Percentiles rank a stretch among this genome's conserved stretches.
phyloP scores from a whole-genome alignment of 2,329 filamentous ascomycete genomes.

The Hypoxylon sp. region DNA sequence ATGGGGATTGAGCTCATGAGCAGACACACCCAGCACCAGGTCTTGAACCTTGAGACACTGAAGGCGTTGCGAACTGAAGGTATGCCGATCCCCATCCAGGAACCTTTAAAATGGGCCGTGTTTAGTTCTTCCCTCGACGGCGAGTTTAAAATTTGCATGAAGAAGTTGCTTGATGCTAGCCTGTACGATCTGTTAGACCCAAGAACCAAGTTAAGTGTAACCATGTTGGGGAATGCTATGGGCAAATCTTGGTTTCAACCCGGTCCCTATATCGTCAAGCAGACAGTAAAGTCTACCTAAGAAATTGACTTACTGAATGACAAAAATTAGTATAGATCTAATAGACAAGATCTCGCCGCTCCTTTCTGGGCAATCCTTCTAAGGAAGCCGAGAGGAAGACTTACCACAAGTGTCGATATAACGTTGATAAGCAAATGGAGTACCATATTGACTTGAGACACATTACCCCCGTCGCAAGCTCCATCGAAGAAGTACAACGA shows the following conservation, averaged over 20 bases:
- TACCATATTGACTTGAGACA: slow-evolving; percentile 27
- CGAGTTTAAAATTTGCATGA: slow-evolving; percentile 64
- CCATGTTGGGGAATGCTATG: not conserved
- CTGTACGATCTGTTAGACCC: slow-evolving; percentile 13
- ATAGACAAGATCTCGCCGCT: not conserved
- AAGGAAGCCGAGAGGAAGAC: slow-evolving; percentile 7
- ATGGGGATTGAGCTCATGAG: slow-evolving; percentile 46
- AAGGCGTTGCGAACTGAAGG: slow-evolving; percentile 58
- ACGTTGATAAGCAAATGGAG: slow-evolving; percentile 47
- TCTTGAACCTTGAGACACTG: slow-evolving; percentile 43
- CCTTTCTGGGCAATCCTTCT: not conserved
- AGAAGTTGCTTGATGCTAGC: slow-evolving; percentile 63
- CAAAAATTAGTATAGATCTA: slow-evolving; percentile 9
- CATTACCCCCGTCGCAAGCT: slow-evolving; percentile 35
- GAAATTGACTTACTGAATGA: slow-evolving; percentile 16
- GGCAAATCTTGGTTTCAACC: not conserved
- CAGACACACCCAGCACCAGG: slow-evolving; percentile 38
- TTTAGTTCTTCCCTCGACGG: slow-evolving; percentile 65
- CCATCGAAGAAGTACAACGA: slow-evolving; percentile 43
- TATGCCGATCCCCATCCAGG: slow-evolving; percentile 62
- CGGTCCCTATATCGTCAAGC: not conserved
- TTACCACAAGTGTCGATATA: slow-evolving; percentile 47
- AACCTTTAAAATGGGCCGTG: slow-evolving; percentile 58
- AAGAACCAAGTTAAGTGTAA: not conserved
- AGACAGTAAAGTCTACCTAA: not conserved